Percentiles rank a stretch among this genome's conserved stretches.
Conservation (phyloP, 345 rosid genomes). For the Populus euphratica region DNA sequence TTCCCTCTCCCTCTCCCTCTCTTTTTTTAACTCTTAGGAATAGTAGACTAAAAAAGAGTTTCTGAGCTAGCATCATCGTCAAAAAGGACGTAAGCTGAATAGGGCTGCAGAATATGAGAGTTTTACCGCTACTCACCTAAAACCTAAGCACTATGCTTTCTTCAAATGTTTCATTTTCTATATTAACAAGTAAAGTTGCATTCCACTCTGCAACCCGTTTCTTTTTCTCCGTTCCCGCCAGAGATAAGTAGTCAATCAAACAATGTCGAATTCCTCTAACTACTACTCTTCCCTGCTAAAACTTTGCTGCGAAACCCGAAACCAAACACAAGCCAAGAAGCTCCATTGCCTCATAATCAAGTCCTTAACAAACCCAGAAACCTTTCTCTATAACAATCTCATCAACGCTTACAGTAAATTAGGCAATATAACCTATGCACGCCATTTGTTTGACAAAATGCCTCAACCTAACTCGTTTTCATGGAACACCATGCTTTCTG, state of each 20-base stretch:
- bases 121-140: too few species aligned
- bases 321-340: constrained; percentile 43
- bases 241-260: neutral
- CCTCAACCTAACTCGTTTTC: constrained; percentile 57
- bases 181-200: neutral
- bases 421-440: constrained; percentile 52
- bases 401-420: constrained; percentile 34
- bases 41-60: too few species aligned
- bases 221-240: constrained; percentile 1
- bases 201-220: neutral
- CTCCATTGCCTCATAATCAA: constrained; percentile 59
- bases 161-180: too few species aligned
- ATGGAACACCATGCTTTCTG: constrained; percentile 81
- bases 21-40: too few species aligned
- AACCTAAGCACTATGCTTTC: too few species aligned
- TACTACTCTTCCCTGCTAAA: constrained; percentile 49
- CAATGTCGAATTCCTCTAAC: constrained; percentile 28
- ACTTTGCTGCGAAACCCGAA: constrained; percentile 46
- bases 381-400: constrained; percentile 54
- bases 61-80: too few species aligned
- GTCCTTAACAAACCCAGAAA: constrained; percentile 45
- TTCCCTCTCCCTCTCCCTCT: too few species aligned
- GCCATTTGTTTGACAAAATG: constrained; percentile 59
- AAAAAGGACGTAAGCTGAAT: too few species aligned
- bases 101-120: too few species aligned